Percentiles rank a stretch among this genome's conserved stretches.
phyloP scores from a whole-genome alignment of 331 rosid genomes.

The Acacia concinna region DNA sequence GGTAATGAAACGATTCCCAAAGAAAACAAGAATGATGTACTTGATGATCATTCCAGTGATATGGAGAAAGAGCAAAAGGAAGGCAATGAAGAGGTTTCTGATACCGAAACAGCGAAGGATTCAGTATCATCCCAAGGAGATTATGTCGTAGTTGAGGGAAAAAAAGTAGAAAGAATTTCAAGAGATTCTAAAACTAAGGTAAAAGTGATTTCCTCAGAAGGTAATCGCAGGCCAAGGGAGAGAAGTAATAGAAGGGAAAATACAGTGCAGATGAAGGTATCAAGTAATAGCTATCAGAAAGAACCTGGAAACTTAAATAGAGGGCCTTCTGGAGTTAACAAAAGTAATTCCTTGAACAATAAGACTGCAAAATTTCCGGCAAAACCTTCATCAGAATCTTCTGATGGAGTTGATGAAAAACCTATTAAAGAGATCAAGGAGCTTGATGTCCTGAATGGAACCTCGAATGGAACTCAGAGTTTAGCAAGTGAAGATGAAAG shows the following conservation, averaged over 20 bases:
- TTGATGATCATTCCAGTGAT: conserved; percentile 54
- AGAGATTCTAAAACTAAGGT: conserved; percentile 44
- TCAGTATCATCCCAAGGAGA: conserved; percentile 75
- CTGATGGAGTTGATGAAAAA: conserved; percentile 60
- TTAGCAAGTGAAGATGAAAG: conserved; percentile 47
- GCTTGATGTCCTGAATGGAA: conserved; percentile 50
- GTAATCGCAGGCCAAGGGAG: conserved; percentile 47
- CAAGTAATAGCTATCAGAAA: conserved; percentile 40
- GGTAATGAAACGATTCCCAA: conserved; percentile 40
- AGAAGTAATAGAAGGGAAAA: conserved; percentile 36
- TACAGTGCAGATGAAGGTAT: conserved; percentile 44
- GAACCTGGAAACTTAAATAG: conserved; percentile 39
- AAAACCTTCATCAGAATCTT: conserved; percentile 54
- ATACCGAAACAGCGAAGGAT: conserved; percentile 66
- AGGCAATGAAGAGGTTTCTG: conserved; percentile 71
- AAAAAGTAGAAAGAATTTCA: conserved; percentile 55
- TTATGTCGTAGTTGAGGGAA: conserved; percentile 55
- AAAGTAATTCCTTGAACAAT: conserved; percentile 37
- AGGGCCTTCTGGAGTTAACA: conserved; percentile 43
- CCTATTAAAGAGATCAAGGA: conserved; percentile 46
- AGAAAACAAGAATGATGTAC: conserved; percentile 49
- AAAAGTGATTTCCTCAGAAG: conserved; percentile 43
- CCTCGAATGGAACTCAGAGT: conserved; percentile 48
- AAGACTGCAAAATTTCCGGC: conserved; percentile 41
- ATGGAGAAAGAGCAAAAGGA: conserved; percentile 60